Conservation (phyloP, 2,329 filamentous ascomycete species). For the Pseudocercospora cruenta region DNA sequence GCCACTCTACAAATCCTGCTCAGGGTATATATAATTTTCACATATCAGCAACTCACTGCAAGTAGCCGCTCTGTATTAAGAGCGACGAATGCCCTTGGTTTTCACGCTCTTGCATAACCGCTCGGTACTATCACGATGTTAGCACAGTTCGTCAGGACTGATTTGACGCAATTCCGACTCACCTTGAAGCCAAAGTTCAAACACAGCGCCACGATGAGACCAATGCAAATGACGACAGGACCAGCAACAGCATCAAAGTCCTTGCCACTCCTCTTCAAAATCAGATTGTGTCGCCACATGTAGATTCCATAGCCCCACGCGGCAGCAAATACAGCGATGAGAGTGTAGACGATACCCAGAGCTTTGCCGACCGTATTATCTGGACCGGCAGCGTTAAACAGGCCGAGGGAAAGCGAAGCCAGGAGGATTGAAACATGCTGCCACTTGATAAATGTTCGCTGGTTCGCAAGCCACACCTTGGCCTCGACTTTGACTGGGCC, state of each 20-base stretch:
- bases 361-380: slow-evolving; percentile 72
- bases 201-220: slow-evolving; percentile 75
- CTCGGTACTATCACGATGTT: slow-evolving; percentile 23
- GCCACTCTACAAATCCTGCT: neutral
- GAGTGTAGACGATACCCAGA: slow-evolving; percentile 81
- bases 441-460: slow-evolving; percentile 98
- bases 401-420: slow-evolving; percentile 76
- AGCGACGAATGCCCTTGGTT: slow-evolving; percentile 3
- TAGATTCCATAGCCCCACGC: slow-evolving; percentile 88
- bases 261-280: slow-evolving; percentile 80
- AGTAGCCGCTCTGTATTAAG: neutral
- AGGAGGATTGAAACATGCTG: slow-evolving; percentile 91
- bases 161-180: slow-evolving; percentile 1
- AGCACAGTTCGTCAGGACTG: slow-evolving; percentile 3
- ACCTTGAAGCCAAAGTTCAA: slow-evolving; percentile 85
- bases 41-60: neutral
- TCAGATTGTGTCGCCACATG: slow-evolving; percentile 74
- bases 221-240: slow-evolving; percentile 79
- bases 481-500: slow-evolving; percentile 91
- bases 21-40: neutral
- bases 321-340: slow-evolving; percentile 80
- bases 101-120: slow-evolving; percentile 25
- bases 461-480: slow-evolving; percentile 98
- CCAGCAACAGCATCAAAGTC: slow-evolving; percentile 91
- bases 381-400: slow-evolving; percentile 85